Conservation (phyloP, 306 rosid genomes). For the Astragalus membranaceus region DNA sequence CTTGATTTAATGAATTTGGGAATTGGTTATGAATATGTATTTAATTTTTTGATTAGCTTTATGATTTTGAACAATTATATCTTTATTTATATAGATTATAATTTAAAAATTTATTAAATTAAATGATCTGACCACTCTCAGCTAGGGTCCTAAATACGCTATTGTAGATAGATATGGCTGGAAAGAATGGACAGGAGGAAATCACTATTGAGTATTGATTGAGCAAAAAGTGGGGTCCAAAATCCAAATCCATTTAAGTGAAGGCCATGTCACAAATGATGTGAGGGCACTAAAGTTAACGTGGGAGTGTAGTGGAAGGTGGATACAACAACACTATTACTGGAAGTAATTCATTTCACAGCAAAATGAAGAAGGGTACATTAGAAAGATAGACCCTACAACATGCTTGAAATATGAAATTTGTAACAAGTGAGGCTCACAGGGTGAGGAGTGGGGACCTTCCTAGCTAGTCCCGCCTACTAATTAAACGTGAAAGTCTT, state of each 20-base stretch:
- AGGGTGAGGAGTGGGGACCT: too few relatives aligned
- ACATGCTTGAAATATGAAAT: neutral
- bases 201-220: neutral
- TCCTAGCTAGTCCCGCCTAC: too few relatives aligned
- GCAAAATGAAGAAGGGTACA: neutral
- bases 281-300: conserved; percentile 20
- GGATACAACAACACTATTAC: neutral
- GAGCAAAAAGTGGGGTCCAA: conserved; percentile 23
- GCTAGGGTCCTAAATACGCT: too few relatives aligned
- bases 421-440: too few relatives aligned
- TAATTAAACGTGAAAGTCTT: too few relatives aligned
- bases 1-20: too few relatives aligned
- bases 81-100: too few relatives aligned
- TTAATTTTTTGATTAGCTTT: too few relatives aligned
- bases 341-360: neutral
- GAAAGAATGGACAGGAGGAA: conserved; percentile 7
- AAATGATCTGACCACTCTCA: too few relatives aligned
- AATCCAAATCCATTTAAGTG: conserved; percentile 25
- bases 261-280: conserved; percentile 34
- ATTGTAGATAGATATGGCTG: conserved; percentile 17
- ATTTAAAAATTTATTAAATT: too few relatives aligned
- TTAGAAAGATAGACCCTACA: neutral
- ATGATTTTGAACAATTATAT: too few relatives aligned
- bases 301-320: neutral
- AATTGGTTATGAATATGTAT: too few relatives aligned